Base-by-base conservation (phyloP, 192 early-diverging fungal genomes). In the Backusella australiensis region DNA sequence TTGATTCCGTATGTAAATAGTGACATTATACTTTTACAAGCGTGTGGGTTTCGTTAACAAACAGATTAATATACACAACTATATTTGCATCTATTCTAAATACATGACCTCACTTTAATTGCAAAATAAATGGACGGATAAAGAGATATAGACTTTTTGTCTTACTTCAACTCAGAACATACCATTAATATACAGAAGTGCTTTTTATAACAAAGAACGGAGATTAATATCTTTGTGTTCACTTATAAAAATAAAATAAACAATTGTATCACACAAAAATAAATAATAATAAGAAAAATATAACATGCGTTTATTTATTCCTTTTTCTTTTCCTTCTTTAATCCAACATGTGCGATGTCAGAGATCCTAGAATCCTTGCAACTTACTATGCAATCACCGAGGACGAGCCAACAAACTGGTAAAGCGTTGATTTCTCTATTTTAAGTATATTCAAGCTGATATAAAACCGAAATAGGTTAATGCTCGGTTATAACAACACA, bases 401-500 rank as follows among this genome's bases (percentile, higher is more conserved):
- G 38, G 85, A 83, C 72, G 73, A 86, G 11, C 82, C 78, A 46
- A 90, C 86, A 53, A 85, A 90, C 79, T 90, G 89, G 89, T 90
- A 82, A 74, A 34, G 21, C 34, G 35, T 7, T 29, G 6, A 12
- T 12, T 29, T 11, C 8, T 19, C 15, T 35, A n/a, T 35, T 35
- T 4, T n/a, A 35, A 35, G 6, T 29, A 35, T 7, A 19, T 23
- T 67, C 26, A 69, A 69, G 3, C 35, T 38, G 35, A 21, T 14
- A 69, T 9, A 29, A 0, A 32, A 71, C 21, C 59, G 67, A 21
- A 34, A 32, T 74, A 90, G 89, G 89, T 82, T 90, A 21, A 84
- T 90, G 65, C 85, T 90, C 34, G 89, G 89, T 11, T 90, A 90
- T 78, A 78, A 90, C 75, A 87, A 90, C 41, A 85, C 89, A 34